Evolutionary conservation across 2,329 filamentous ascomycete genomes (phyloP).

Genomic region (Pleoardoris graminearum): DNA sequence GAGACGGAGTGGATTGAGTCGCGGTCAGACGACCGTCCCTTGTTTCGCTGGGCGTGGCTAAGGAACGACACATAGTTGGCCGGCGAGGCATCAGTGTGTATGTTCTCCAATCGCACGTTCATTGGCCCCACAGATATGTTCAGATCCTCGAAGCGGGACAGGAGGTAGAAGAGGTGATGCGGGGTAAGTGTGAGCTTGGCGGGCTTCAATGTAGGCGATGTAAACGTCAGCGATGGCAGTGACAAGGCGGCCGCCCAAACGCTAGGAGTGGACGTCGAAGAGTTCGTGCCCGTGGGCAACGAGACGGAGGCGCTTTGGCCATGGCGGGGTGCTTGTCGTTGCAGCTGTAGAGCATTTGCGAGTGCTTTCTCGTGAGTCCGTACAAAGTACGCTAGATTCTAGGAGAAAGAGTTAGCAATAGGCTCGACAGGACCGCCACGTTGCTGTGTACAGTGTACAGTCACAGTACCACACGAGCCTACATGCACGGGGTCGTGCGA

Average conservation of each 20-base stretch:
- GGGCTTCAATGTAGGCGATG: slow-evolving; percentile 82
- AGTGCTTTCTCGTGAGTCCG: slow-evolving; percentile 96
- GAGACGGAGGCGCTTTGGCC: slow-evolving; percentile 50
- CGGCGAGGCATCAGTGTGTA: slow-evolving; percentile 83
- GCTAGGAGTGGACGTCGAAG: slow-evolving; percentile 65
- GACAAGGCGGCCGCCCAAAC: slow-evolving; percentile 82
- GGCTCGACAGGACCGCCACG: slow-evolving; percentile 4
- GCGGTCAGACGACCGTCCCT: slow-evolving; percentile 77
- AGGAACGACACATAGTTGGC: slow-evolving; percentile 97
- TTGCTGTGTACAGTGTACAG: slow-evolving; percentile 4
- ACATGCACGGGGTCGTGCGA: neutral
- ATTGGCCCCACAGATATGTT: slow-evolving; percentile 90
- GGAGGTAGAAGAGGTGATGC: slow-evolving; percentile 94
- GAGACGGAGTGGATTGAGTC: slow-evolving; percentile 95
- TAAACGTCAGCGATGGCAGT: slow-evolving; percentile 80
- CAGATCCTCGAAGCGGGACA: slow-evolving; percentile 93
- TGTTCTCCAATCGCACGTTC: slow-evolving; percentile 93
- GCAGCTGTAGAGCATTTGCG: slow-evolving; percentile 89
- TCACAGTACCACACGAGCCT: neutral
- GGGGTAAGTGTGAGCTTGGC: slow-evolving; percentile 91
- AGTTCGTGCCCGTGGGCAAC: slow-evolving; percentile 44
- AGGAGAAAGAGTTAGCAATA: slow-evolving; percentile 39
- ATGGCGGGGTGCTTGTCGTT: slow-evolving; percentile 73
- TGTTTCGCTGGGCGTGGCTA: slow-evolving; percentile 77
- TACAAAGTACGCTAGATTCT: slow-evolving; percentile 96